Base-by-base conservation (phyloP, 495 filamentous ascomycete genomes). In the Tuber indicum region DNA sequence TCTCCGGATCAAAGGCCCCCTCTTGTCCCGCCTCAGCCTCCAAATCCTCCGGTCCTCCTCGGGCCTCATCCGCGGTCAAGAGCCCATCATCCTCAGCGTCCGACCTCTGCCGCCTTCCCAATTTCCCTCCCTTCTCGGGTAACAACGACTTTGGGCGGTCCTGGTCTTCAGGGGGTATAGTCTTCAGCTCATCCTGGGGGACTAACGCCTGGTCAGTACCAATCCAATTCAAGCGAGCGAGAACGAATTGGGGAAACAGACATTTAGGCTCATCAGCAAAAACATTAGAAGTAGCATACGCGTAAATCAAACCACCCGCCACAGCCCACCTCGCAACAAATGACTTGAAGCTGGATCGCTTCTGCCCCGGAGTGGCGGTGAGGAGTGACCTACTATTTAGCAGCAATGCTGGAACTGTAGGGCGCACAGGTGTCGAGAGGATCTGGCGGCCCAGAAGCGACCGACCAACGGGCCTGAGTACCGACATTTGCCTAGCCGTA, bases 1-100 rank as follows among this genome's bases (percentile, higher is more conserved):
- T 99, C 88, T 98, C 96, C 19, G 93, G 93, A 85, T 99, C 95
- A 86, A 98, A 99, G 0, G 96, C 96, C 36, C 94, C 96, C 84
- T 98, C 89, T 78, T 93, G 88, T 73, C 85, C 88, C 36, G 94
- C 93, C 85, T 98, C 93, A 71, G 92, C 89, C 85, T 96, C 91
- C 23, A 96, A 86, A 8, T 89, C 91, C 78, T 90, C 88, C 47
- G 88, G 79, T 42, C 84, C 84, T 75, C 86, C 84, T 70, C 83
- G 79, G 23, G 47, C 82, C 72, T 87, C 86, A 43, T 88, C 85
- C 72, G 88, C 78, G 17, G 86, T 86, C 45, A 88, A 86, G 81
- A 89, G 82, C 8, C 87, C 88, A 19, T 86, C 85, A 26, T 86
- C 84, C 58, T 87, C 86, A 26, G 86, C 76, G 21, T 87, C 86